Base-by-base conservation (phyloP, 495 filamentous ascomycete genomes). In the Penicillium tannophilum region DNA sequence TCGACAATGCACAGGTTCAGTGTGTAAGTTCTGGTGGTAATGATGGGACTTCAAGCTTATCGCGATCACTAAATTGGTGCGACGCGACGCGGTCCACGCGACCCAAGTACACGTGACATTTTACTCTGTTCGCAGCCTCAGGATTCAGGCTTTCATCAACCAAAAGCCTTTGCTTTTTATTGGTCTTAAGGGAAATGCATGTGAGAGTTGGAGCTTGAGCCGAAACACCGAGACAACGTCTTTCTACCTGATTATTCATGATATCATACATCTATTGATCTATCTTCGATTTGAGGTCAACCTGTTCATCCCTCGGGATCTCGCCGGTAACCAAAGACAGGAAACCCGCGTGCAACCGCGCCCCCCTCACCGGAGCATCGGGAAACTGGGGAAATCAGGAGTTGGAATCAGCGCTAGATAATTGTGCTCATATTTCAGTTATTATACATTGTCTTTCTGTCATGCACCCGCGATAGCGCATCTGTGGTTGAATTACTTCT, bases 301-400 rank as follows among this genome's bases (percentile, higher is more conserved):
- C 33, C 33, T 36, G 33, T 36, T 36, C 33, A 14, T 36, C 28
- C 33, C 16, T 31, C 14, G 31, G 12, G 28, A 16, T 11, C 63
- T 76, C 75, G 76, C 75, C 75, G 75, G 67, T 57, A 60, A 35
- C 75, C 75, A 65, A 75, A 74, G 63, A 54, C 42, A 68, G 68
- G 51, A 60, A 58, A 52, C 62, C 58, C 52, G 55, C 45, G 51
- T 33, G 19, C 55, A 67, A 61, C 66, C 69, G 66, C 66, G 65
- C 66, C 39, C 39, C 39, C 39, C 33, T 11, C 39, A 41, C 39
- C 14, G 39, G 39, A 41, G 39, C 17, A n/a, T 1, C 16, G 39
- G 55, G 55, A 59, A 54, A 58, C 56, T 55, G 55, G 41, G 52
- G 41, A 19, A 24, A 2, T 7, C 12, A 26, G 41, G 20, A 14